Percentiles rank a stretch among this genome's conserved stretches.
Evolutionary conservation across 345 rosid genomes (phyloP).

Genomic region (Zanthoxylum bungeanum): DNA sequence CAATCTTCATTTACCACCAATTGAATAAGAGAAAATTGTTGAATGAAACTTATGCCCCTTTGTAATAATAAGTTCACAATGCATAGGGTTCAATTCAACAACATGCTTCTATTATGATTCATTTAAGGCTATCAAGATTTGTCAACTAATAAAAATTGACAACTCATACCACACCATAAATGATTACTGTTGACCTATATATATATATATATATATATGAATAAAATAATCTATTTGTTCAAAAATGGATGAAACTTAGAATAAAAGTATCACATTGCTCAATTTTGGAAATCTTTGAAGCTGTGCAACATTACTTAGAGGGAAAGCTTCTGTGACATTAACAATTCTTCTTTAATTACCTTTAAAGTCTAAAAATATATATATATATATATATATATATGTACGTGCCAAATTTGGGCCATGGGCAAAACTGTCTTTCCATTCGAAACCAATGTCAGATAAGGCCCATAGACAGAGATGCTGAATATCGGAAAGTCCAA

Average conservation of each 20-base stretch:
- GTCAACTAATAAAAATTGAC: neutral
- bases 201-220: no score
- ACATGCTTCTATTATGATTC: neutral
- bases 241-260: neutral
- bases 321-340: conserved; percentile 14
- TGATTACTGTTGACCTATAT: neutral
- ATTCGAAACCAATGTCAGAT: no score
- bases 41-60: no score
- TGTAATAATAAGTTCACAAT: neutral
- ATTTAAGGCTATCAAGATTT: neutral
- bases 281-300: neutral
- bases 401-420: no score
- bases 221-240: neutral
- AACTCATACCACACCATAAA: neutral
- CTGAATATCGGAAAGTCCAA: no score
- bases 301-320: conserved; percentile 19
- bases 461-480: no score
- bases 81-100: neutral
- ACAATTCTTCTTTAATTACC: conserved; percentile 8
- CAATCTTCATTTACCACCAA: no score
- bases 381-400: neutral
- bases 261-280: no score
- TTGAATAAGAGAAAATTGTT: no score
- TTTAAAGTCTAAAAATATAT: neutral
- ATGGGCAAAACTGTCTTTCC: no score